Conservation (phyloP, 805 yeast genomes). For the Spathaspora passalidarum region DNA sequence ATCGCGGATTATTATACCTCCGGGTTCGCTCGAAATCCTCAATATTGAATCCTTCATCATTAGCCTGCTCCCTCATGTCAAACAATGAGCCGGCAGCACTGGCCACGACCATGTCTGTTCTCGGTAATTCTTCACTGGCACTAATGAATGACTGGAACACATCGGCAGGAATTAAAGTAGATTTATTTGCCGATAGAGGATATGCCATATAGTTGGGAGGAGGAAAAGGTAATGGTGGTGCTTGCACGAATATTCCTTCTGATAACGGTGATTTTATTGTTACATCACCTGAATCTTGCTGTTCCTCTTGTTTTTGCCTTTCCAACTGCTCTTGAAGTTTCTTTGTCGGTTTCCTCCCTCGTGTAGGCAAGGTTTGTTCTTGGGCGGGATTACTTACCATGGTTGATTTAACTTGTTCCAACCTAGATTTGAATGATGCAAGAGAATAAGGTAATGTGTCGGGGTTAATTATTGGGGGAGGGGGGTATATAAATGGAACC, state of each 20-base stretch:
- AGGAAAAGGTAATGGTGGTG: constrained; percentile 45
- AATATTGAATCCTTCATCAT: constrained; percentile 28
- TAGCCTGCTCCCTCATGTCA: constrained; percentile 34
- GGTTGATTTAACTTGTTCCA: background rate
- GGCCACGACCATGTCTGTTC: constrained; percentile 44
- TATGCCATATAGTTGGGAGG: constrained; percentile 46
- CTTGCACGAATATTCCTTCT: constrained; percentile 8
- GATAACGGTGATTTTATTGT: background rate
- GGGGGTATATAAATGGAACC: constrained; percentile 44
- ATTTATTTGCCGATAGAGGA: constrained; percentile 34
- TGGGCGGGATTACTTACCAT: too few species aligned
- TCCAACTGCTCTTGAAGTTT: constrained; percentile 1
- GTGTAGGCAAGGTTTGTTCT: background rate
- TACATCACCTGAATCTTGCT: background rate
- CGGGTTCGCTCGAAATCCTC: constrained; percentile 12
- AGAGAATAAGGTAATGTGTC: constrained; percentile 21
- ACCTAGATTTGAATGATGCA: constrained; percentile 10
- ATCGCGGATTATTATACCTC: background rate
- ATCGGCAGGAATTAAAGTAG: constrained; percentile 33
- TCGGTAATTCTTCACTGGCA: constrained; percentile 34
- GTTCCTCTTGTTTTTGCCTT: background rate
- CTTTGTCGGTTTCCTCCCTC: constrained; percentile 5
- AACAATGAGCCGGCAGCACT: constrained; percentile 44
- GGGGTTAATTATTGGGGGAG: constrained; percentile 31
- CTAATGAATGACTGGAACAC: constrained; percentile 33